These are phyloP conservation scores for Ceriops decandra DNA, from an alignment of 345 rosid genomes.

Conservation along the genomic window DNA sequence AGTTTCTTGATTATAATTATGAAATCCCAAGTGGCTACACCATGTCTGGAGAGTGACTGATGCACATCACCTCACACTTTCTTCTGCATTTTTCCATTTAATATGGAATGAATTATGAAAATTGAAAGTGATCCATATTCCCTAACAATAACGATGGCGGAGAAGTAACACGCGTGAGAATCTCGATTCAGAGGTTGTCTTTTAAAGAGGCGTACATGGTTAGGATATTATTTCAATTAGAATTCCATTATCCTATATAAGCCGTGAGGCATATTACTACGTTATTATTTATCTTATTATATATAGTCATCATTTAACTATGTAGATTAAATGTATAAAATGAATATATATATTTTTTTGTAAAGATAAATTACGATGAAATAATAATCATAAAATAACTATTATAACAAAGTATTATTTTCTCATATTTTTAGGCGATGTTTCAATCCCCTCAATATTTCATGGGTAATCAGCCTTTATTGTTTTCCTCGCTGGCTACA, in stretches of 20 bases:
- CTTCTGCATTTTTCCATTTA: not conserved
- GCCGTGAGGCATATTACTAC: too few relatives aligned
- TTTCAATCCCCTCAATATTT: not conserved
- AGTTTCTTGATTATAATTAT: conserved; percentile 1
- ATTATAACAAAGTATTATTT: too few relatives aligned
- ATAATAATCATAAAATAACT: too few relatives aligned
- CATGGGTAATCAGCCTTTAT: not conserved
- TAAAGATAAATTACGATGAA: too few relatives aligned
- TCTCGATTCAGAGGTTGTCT: conserved; percentile 27
- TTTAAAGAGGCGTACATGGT: conserved; percentile 11
- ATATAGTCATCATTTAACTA: too few relatives aligned
- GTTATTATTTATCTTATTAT: conserved; percentile 14
- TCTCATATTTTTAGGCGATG: too few relatives aligned
- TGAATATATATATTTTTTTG: not conserved
- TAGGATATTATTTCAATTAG: conserved; percentile 2
- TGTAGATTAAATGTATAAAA: not conserved
- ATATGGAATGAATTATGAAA: conserved; percentile 14
- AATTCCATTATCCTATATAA: conserved; percentile 13
- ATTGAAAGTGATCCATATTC: conserved; percentile 33
- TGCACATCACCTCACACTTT: not conserved
- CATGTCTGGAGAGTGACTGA: conserved; percentile 17
- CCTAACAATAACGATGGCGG: conserved; percentile 33
- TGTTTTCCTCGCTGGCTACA: not conserved
- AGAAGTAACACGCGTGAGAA: conserved; percentile 27
- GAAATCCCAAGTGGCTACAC: not conserved